These are phyloP conservation scores for Priceomyces fermenticarens DNA, from an alignment of 805 yeast species.

Conservation along the genomic window DNA sequence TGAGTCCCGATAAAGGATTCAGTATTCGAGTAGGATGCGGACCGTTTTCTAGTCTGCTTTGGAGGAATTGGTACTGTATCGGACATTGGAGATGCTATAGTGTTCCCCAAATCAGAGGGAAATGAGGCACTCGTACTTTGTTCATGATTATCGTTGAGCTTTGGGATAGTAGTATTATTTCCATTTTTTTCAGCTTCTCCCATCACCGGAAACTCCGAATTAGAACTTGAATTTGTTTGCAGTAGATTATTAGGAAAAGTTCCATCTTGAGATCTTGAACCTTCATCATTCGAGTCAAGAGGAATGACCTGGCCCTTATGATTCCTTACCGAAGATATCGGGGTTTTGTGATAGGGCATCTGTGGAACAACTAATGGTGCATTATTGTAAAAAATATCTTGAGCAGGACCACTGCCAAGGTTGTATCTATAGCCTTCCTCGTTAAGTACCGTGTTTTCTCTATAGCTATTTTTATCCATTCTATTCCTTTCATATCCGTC, in stretches of 20 bases:
- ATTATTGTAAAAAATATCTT: constrained; percentile 12
- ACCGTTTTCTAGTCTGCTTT: constrained; percentile 27
- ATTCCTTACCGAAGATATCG: constrained; percentile 4
- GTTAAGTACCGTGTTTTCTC: neutral
- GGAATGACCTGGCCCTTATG: no score
- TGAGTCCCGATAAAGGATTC: constrained; percentile 22
- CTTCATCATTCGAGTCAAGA: no score
- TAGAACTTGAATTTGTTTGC: constrained; percentile 18
- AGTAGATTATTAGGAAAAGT: constrained; percentile 20
- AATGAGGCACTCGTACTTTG: neutral
- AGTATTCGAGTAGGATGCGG: constrained; percentile 31
- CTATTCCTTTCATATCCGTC: constrained; percentile 1
- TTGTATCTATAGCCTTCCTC: constrained; percentile 1
- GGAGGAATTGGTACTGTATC: no score
- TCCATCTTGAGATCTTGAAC: no score
- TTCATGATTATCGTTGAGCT: neutral
- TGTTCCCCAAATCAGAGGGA: no score
- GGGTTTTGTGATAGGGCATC: constrained; percentile 2
- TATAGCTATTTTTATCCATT: constrained; percentile 1
- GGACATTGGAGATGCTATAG: no score
- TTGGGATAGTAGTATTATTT: constrained; percentile 15
- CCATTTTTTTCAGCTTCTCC: constrained; percentile 27
- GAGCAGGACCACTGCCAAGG: constrained; percentile 15
- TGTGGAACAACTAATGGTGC: constrained; percentile 4
- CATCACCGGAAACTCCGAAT: constrained; percentile 25